These are phyloP conservation scores for Amanita muscaria DNA, from an alignment of 768 basidiomycete species.

Conservation along the genomic window DNA sequence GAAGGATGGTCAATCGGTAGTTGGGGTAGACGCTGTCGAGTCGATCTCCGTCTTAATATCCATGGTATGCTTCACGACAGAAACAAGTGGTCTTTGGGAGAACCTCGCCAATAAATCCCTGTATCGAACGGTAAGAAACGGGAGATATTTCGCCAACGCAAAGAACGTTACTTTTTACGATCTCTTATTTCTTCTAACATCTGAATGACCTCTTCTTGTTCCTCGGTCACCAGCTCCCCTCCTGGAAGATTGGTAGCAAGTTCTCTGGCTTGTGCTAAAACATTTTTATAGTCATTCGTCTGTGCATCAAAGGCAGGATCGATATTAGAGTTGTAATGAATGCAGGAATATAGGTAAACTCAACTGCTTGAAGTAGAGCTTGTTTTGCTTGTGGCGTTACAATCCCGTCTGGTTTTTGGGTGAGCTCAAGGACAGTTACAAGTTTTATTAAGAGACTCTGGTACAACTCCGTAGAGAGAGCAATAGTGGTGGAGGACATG, in stretches of 20 bases:
- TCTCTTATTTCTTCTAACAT: conserved; percentile 59
- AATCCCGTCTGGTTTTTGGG: conserved; percentile 47
- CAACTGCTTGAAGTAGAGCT: conserved; percentile 57
- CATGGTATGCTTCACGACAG: conserved; percentile 18
- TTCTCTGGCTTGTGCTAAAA: conserved; percentile 51
- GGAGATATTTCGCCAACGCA: neutral
- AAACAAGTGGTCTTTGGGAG: conserved; percentile 30
- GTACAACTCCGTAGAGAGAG: conserved; percentile 41
- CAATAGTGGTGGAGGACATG: conserved; percentile 21
- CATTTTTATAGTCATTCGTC: conserved; percentile 66
- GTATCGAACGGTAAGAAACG: conserved; percentile 3
- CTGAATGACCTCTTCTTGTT: conserved; percentile 62
- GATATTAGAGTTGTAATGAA: too few relatives aligned
- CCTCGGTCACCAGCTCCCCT: conserved; percentile 58
- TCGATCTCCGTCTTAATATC: conserved; percentile 57
- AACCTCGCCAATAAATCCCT: conserved; percentile 53
- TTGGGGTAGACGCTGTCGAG: conserved; percentile 68
- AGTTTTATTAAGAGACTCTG: conserved; percentile 53
- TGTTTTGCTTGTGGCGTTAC: conserved; percentile 54
- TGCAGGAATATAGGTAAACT: conserved; percentile 16
- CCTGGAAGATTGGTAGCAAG: conserved; percentile 53
- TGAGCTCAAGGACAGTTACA: conserved; percentile 49
- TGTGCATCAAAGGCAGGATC: conserved; percentile 18
- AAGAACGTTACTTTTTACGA: conserved; percentile 46
- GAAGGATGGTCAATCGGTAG: conserved; percentile 20